Evolutionary conservation across 2,329 filamentous ascomycete species (phyloP).

Genomic region (Verticillium zaregamsianum): DNA sequence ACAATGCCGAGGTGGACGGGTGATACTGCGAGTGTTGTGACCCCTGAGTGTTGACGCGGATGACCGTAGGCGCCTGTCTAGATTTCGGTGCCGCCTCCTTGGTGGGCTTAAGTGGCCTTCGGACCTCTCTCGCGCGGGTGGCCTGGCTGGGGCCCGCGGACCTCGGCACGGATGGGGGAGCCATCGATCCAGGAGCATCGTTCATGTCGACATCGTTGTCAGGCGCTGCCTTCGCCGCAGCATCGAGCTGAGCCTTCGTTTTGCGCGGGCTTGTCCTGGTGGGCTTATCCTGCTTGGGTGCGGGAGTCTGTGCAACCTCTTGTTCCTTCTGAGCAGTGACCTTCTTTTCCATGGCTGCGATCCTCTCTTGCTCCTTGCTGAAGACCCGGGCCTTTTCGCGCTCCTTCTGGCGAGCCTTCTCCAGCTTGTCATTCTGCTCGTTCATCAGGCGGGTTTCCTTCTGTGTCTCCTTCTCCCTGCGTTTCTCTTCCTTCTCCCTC

Average conservation of each 20-base stretch:
- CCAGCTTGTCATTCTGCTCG: conserved; percentile 58
- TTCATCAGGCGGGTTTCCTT: conserved; percentile 59
- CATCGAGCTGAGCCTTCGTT: conserved; percentile 30
- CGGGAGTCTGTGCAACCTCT: conserved; percentile 27
- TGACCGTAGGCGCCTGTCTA: conserved; percentile 67
- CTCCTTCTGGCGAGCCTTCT: conserved; percentile 66
- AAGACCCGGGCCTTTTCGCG: conserved; percentile 61
- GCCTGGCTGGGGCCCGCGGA: conserved; percentile 42
- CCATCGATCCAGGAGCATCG: conserved; percentile 50
- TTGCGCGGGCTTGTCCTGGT: conserved; percentile 51
- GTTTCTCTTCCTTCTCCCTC: conserved; percentile 61
- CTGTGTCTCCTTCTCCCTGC: conserved; percentile 62
- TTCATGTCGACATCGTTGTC: conserved; percentile 49
- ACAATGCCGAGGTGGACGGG: conserved; percentile 52
- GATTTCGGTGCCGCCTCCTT: conserved; percentile 62
- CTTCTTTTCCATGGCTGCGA: conserved; percentile 49
- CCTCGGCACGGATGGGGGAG: conserved; percentile 57
- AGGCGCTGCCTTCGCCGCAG: conserved; percentile 21
- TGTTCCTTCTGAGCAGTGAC: conserved; percentile 49
- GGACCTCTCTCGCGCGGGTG: conserved; percentile 47
- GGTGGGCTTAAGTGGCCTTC: conserved; percentile 57
- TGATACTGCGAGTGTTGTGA: conserved; percentile 59
- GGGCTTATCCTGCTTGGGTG: conserved; percentile 37
- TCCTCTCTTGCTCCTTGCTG: conserved; percentile 53
- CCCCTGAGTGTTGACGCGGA: conserved; percentile 60